Evolutionary conservation across 805 yeast species (phyloP), one percentile per base, ranked within the genome.

Genomic region (Barnettozyma botsteinii): DNA sequence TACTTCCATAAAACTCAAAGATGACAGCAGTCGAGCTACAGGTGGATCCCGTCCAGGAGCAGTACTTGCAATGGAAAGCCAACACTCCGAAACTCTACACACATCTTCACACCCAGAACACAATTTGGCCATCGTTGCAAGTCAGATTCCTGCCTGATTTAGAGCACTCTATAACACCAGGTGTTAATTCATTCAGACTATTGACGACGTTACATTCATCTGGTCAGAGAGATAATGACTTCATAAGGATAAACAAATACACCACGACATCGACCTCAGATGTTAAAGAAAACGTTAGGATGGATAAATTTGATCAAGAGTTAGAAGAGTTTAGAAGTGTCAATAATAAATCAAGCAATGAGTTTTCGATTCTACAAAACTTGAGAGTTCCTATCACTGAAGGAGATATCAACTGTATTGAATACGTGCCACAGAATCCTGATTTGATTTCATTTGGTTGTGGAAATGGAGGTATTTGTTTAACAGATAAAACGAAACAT

Each of bases 401-500:
- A 1, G 88, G 85, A 2, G 93, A 82, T 47, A 80, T 88, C 41
- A 85, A 86, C 55, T 73, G 75, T 45, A 79, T 84, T 0, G 68
- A 81, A 27, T 76, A 74, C 52, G 75, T 85, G 79, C 95, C 96
- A 0, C 91, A 83, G 49, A 89, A 89, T 52, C 93, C 93, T 2
- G 93, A 88, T 53, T 54, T 89, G 5, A 69, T 89, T 5, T 86
- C 89, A 2, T 73, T 87, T 15, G 75, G 79, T 9, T 77, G 84
- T 31, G 76, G 81, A 31, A 57, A 64, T 24, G 96, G 96, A 1
- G 65, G 72, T 12, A 66, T 81, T 11, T 75, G 71, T 37, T 62
- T 89, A 4, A 85, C 80, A 59, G 95, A 89, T 59, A 70, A 93
- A 50, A 88, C 97, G 0, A 87, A 85, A 56, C 95, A 86, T 57